These are phyloP conservation scores for Eucalyptus regnans DNA, from an alignment of 345 rosid species.

Conservation along the genomic window DNA sequence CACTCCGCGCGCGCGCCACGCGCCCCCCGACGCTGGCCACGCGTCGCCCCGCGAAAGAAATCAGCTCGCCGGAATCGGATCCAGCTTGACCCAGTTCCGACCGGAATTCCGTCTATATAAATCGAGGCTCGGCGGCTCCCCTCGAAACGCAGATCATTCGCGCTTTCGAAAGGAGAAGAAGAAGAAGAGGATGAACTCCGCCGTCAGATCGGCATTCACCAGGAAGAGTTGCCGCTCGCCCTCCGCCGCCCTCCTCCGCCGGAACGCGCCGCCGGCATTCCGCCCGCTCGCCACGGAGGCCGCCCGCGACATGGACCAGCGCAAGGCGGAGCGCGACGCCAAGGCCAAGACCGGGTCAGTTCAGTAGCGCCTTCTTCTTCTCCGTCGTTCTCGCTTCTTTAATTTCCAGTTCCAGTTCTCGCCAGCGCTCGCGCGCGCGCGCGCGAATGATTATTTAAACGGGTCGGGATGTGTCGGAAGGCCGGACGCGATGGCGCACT, in stretches of 20 bases:
- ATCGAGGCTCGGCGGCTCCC: not conserved
- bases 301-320: not conserved
- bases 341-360: not conserved
- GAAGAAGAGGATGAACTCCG: not conserved
- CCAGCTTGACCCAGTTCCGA: not conserved
- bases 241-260: not conserved
- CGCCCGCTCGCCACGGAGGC: not conserved
- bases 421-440: no score
- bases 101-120: not conserved
- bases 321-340: not conserved
- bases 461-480: not conserved
- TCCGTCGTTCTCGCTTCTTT: not conserved
- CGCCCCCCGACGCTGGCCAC: not conserved
- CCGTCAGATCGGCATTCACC: not conserved
- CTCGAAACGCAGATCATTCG: not conserved
- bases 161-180: not conserved
- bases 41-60: not conserved
- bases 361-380: not conserved
- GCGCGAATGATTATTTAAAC: not conserved
- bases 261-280: not conserved
- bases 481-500: slow-evolving; percentile 50
- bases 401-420: not conserved
- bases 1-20: not conserved
- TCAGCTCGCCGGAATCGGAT: not conserved
- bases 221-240: not conserved